phyloP scores from a whole-genome alignment of 495 filamentous ascomycete species.

The Acidiella bohemica region DNA sequence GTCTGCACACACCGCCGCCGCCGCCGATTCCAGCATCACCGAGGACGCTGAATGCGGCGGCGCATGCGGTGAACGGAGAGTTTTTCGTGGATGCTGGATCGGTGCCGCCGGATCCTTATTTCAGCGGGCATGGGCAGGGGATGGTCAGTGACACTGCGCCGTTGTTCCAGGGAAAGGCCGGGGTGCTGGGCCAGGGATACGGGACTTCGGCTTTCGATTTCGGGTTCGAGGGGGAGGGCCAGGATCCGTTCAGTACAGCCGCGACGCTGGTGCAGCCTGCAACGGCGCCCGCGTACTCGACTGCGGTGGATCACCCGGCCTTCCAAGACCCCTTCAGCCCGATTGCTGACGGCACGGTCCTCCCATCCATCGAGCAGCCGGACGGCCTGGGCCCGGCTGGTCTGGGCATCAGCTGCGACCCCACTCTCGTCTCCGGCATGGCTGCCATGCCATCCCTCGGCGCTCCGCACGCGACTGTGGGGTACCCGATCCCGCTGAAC shows the following conservation, averaged over 20 bases:
- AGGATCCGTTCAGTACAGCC: conserved; percentile 1
- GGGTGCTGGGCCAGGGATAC: conserved; percentile 1
- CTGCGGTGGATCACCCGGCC: conserved; percentile 1
- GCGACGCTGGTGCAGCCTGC: conserved; percentile 6
- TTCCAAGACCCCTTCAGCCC: conserved; percentile 5
- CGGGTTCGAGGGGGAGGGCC: conserved; percentile 8
- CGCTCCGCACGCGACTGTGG: too few relatives aligned
- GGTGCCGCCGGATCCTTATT: conserved; percentile 1
- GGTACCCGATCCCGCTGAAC: too few relatives aligned
- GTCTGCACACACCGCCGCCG: conserved; percentile 17
- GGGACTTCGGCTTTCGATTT: conserved; percentile 15
- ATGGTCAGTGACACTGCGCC: conserved; percentile 16
- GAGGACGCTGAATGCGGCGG: conserved; percentile 2
- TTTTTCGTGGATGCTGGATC: conserved; percentile 2
- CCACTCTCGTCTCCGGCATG: conserved; percentile 13
- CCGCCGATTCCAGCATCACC: too few relatives aligned
- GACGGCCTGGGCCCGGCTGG: conserved; percentile 5
- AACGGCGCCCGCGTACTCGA: too few relatives aligned
- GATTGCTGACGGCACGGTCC: conserved; percentile 2
- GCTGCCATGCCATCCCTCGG: too few relatives aligned
- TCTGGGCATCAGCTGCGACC: conserved; percentile 19
- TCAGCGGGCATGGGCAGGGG: not conserved
- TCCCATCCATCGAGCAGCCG: conserved; percentile 5
- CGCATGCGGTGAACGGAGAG: conserved; percentile 10
- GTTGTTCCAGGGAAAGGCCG: conserved; percentile 9